These are phyloP conservation scores for Fragaria ananassa DNA, from an alignment of 306 rosid genomes.

Conservation along the genomic window DNA sequence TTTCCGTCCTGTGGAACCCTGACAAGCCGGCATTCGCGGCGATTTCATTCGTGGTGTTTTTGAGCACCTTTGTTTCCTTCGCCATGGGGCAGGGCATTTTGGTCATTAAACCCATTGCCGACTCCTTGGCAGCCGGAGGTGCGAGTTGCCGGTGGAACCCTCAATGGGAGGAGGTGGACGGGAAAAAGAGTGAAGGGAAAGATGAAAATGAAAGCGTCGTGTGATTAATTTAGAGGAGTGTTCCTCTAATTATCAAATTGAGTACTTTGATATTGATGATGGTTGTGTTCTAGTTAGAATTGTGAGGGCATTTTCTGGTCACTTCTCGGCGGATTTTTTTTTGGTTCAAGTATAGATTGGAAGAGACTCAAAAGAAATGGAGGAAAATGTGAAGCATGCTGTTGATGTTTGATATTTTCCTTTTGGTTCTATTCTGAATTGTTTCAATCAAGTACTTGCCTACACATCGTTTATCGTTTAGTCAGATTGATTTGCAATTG, in stretches of 20 bases:
- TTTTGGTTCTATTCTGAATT: not conserved
- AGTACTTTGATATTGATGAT: not conserved
- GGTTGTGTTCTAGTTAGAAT: not conserved
- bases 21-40: constrained; percentile 29
- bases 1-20: constrained; percentile 44
- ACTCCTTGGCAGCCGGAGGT: constrained; percentile 62
- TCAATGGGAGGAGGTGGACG: not conserved
- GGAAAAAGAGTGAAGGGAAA: not conserved
- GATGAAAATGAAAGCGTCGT: not conserved
- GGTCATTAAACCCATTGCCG: constrained; percentile 74
- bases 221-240: not conserved
- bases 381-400: not conserved
- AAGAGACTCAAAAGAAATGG: not conserved
- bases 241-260: not conserved
- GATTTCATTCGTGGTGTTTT: constrained; percentile 41
- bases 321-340: not conserved
- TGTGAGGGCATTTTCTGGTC: not conserved
- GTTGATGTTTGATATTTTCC: not conserved
- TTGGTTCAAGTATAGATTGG: not conserved
- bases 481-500: not conserved
- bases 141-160: constrained; percentile 17
- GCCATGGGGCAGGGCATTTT: constrained; percentile 64
- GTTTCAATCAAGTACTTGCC: not conserved
- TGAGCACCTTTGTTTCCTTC: constrained; percentile 47
- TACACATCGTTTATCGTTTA: not conserved